Evolutionary conservation across 139 green algal genomes (phyloP), one percentile per base, ranked within the genome.

Genomic region (Axilococcus clingmanii): DNA sequence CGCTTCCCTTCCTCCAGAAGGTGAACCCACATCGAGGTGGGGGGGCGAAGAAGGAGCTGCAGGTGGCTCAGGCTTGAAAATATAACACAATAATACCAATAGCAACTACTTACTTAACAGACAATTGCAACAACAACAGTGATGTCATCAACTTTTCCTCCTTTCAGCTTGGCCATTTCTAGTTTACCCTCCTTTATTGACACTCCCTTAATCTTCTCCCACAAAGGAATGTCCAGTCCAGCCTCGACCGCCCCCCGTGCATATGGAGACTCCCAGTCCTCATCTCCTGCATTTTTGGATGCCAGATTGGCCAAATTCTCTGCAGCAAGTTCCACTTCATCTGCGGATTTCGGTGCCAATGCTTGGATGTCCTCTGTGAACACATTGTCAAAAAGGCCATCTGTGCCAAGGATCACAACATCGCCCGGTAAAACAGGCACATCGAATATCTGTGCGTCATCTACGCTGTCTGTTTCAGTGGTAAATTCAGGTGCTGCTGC

Each of bases 331-430:
- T 68, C 30, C n/a, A 79, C 78, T 4, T 67, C 42, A 1, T 28
- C 40, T 3, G 44, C 42, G 2, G 49, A 40, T 6, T 54, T 20
- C 14, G 25, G 34, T n/a, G 71, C 71, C 31, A 93, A 27, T 9
- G 40, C 35, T 7, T 49, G 72, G 32, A 82, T 60, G 59, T 97
- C 90, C 30, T 93, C 75, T 4, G 78, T 52, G 32, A 82, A 95
- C 11, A 96, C 74, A 74, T 99, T 99, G 72, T 99, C 93, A 61
- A 88, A 96, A 47, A 98, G 66, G 5, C 93, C 93, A 66, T 99
- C 93, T 2, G 82, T 95, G 45, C 71, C 92, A 19, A 85, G 25
- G 16, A 98, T 66, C 1, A 99, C 55, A 7, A 94, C 62, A 59
- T 99, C 93, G 1, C 90, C 92, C 7, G 69, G 62, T 69, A 62